Evolutionary conservation across 805 yeast genomes (phyloP), one percentile per base, ranked within the genome.

Genomic region (Debaryomyces prosopidis): DNA sequence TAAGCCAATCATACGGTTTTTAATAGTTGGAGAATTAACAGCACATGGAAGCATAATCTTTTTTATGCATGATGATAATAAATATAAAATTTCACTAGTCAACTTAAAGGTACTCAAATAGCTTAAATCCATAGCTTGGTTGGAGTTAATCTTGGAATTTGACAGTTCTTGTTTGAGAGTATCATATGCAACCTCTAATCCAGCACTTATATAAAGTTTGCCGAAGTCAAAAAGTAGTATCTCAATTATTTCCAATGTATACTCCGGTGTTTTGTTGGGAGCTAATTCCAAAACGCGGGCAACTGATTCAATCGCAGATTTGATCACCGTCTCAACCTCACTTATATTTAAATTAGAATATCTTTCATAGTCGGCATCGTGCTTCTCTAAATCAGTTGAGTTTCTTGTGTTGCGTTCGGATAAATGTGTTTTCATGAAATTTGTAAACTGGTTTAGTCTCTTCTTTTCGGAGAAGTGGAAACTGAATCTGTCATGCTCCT

Each of bases 31-130:
- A 1, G 80, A 66, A 53, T 81, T 81, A 33, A 74, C 77, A 2
- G 90, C 77, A 63, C 91, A 74, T 0, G 97, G 96, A 33, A 89
- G 68, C 14, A 90, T 78, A 39, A 88, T 83, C 15, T 85, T 82
- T 57, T 87, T 85, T 42, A 86, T 82, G 46, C 89, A 82, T 2
- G 87, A 79, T 0, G 96, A 83, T 1, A 89, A 65, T 42, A 89
- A 66, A 51, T 76, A 80, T 23, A 88, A 63, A 2, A 85, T 80
- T 42, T 83, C 87, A 30, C 84, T 76, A 4, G 83, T 73, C 8
- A 70, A 59, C 23, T 79, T 69, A 46, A 87, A 74, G 16, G 79
- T 71, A 30, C 63, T 62, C 43, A 87, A 59, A 52, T 74, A 79
- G 5, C 66, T 59, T 39, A 86, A 70, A 45, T 77, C 68, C 12